phyloP scores from a whole-genome alignment of 2,329 filamentous ascomycete species.

The Aspergillus caelatus region DNA sequence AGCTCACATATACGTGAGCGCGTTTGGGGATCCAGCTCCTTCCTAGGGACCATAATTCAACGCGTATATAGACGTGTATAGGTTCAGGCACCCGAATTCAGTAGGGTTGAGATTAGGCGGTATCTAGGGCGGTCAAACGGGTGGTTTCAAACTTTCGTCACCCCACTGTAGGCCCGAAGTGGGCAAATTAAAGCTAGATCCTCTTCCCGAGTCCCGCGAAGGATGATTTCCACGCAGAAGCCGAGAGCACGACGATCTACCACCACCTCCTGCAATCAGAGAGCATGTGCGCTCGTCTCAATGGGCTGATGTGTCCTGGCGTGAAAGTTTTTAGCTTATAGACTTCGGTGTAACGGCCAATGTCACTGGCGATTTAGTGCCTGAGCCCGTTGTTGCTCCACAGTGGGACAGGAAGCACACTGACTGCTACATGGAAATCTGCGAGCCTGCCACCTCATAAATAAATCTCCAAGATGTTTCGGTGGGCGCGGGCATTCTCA shows the following conservation, averaged over 20 bases:
- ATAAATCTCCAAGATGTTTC: conserved; percentile 32
- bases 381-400: conserved; percentile 15
- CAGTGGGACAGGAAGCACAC: conserved; percentile 13
- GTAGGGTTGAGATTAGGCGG: too few relatives aligned
- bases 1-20: too few relatives aligned
- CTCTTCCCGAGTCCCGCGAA: neutral
- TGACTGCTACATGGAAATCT: conserved; percentile 5
- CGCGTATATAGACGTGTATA: too few relatives aligned
- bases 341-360: neutral
- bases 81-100: too few relatives aligned
- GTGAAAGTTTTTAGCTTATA: neutral
- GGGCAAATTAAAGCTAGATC: neutral
- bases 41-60: too few relatives aligned
- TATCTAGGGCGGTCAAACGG: too few relatives aligned
- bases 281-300: neutral
- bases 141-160: too few relatives aligned
- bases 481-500: conserved; percentile 30
- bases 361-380: conserved; percentile 3
- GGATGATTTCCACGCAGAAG: conserved; percentile 29
- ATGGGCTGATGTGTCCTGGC: neutral
- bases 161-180: neutral
- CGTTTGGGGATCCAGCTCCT: too few relatives aligned
- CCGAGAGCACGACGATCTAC: conserved; percentile 19
- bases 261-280: neutral
- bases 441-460: conserved; percentile 12